A percentile compares a stretch with the other conserved stretches of the same genome.
phyloP scores from a whole-genome alignment of 2,329 filamentous ascomycete species.

The Pleurostoma richardsiae region DNA sequence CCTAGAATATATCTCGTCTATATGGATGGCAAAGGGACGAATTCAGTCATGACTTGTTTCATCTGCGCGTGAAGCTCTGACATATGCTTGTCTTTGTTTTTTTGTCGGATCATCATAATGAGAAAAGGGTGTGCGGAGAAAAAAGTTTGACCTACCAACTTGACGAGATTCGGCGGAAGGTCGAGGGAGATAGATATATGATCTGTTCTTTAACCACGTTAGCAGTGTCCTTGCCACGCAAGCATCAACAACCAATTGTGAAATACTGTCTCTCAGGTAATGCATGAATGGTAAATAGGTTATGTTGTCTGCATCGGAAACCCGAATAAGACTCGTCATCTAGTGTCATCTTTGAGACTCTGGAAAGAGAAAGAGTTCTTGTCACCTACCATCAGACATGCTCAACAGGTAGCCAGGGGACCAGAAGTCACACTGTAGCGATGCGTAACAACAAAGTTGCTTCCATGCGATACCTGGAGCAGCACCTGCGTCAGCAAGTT shows the following conservation, averaged over 20 bases:
- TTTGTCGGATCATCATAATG: constrained; percentile 77
- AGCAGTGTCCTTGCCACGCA: neutral
- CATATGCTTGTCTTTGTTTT: constrained; percentile 93
- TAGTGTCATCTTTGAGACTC: constrained; percentile 40
- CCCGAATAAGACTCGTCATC: constrained; percentile 79
- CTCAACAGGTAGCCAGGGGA: too few relatives aligned
- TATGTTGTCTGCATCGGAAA: constrained; percentile 65
- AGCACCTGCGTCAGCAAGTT: too few relatives aligned
- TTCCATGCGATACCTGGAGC: too few relatives aligned
- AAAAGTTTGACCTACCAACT: too few relatives aligned
- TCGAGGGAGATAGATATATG: neutral
- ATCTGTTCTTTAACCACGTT: neutral
- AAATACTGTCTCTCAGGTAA: constrained; percentile 14
- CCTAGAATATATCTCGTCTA: too few relatives aligned
- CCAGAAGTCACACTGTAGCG: too few relatives aligned
- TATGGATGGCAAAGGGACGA: neutral
- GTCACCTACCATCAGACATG: too few relatives aligned
- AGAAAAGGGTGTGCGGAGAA: neutral
- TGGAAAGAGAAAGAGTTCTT: too few relatives aligned
- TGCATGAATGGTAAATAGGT: constrained; percentile 71
- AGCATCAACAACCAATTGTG: neutral
- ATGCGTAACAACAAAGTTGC: too few relatives aligned
- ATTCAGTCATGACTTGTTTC: constrained; percentile 43
- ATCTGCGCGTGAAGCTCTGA: constrained; percentile 64
- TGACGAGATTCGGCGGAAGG: neutral